Conservation (phyloP, 257 asterid genomes). For the Ilex aquifolium region DNA sequence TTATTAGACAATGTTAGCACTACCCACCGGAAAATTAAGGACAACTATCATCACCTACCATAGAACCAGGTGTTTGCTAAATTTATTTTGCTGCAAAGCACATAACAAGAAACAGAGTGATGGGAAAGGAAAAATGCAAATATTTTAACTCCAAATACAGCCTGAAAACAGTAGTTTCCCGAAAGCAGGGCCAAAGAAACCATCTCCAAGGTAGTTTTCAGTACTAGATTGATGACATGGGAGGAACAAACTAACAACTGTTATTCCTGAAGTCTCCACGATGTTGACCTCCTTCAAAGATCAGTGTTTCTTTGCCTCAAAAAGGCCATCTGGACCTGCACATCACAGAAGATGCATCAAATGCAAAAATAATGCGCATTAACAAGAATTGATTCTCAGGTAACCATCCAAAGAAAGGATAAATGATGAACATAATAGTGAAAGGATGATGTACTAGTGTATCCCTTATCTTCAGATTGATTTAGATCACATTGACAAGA, state of each 20-base stretch:
- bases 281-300: background rate
- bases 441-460: no score
- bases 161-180: no score
- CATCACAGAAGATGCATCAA: slow-evolving; percentile 6
- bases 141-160: no score
- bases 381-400: background rate
- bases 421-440: no score
- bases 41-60: no score
- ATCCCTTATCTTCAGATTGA: no score
- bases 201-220: no score
- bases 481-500: no score
- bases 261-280: slow-evolving; percentile 18
- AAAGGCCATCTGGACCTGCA: slow-evolving; percentile 91
- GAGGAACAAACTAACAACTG: background rate
- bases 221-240: background rate
- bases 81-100: background rate
- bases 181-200: no score
- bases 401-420: background rate
- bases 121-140: background rate
- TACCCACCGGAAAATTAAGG: no score
- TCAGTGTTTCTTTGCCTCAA: slow-evolving; percentile 48
- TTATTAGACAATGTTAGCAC: no score
- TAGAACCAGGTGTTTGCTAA: no score
- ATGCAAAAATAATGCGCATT: background rate
- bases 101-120: background rate